Conservation (phyloP, 2,329 filamentous ascomycete genomes). For the Cordyceps javanica region DNA sequence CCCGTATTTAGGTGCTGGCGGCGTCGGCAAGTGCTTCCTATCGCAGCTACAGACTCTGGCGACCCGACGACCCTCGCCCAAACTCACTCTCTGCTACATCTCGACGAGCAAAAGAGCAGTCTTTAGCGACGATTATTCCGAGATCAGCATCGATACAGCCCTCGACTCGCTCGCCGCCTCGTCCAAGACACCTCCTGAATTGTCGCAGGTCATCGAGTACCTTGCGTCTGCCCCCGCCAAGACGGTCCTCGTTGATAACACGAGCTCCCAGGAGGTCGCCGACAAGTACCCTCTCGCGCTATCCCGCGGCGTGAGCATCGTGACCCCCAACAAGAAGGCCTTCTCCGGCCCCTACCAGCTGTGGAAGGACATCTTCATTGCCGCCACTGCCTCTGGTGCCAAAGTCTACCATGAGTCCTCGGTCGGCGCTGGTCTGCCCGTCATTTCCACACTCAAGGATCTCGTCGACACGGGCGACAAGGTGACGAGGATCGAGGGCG, state of each 20-base stretch:
- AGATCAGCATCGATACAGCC: constrained; percentile 54
- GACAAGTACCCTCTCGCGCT: constrained; percentile 77
- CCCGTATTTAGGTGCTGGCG: constrained; percentile 67
- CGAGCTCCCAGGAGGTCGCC: constrained; percentile 81
- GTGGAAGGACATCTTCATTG: constrained; percentile 81
- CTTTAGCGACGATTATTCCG: constrained; percentile 65
- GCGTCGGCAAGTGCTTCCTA: constrained; percentile 89
- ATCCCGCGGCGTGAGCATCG: constrained; percentile 75
- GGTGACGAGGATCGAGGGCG: constrained; percentile 88
- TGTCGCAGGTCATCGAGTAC: constrained; percentile 69
- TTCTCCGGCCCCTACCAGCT: constrained; percentile 77
- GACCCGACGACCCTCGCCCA: constrained; percentile 58
- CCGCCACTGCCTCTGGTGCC: constrained; percentile 64
- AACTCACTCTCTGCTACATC: constrained; percentile 76
- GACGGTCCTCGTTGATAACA: constrained; percentile 89
- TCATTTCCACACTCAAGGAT: constrained; percentile 89
- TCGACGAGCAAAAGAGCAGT: constrained; percentile 80
- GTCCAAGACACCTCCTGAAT: constrained; percentile 56
- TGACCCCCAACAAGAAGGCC: constrained; percentile 98
- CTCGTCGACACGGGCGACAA: constrained; percentile 91
- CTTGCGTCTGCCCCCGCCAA: constrained; percentile 72
- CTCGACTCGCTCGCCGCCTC: constrained; percentile 60
- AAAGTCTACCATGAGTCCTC: constrained; percentile 94
- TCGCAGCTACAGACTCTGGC: constrained; percentile 67
- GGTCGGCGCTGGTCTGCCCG: constrained; percentile 85